A percentile compares a stretch with the other conserved stretches of the same genome.
Evolutionary conservation across 2,329 filamentous ascomycete genomes (phyloP).

Genomic region (Fusarium compactum): DNA sequence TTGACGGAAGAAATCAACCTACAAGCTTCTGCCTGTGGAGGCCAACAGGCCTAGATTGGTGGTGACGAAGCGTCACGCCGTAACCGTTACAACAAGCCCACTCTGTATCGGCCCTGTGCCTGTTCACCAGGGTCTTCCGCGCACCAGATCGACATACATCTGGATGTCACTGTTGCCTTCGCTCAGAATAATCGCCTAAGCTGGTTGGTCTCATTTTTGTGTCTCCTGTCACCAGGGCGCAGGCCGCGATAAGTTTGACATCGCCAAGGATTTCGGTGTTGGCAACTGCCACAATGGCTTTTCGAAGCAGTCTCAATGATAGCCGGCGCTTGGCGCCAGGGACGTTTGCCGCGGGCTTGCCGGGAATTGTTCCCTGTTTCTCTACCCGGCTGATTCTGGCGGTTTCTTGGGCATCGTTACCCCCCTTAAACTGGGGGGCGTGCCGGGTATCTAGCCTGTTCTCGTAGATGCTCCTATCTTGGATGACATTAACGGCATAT

Average conservation of each 20-base stretch:
- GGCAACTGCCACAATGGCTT: slow-evolving; percentile 9
- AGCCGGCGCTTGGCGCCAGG: slow-evolving; percentile 29
- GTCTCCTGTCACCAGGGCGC: neutral
- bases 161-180: slow-evolving; percentile 7
- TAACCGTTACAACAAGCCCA: slow-evolving; percentile 36
- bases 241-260: slow-evolving; percentile 1
- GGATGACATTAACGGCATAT: slow-evolving; percentile 23
- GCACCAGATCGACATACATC: slow-evolving; percentile 34
- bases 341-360: slow-evolving; percentile 32
- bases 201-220: slow-evolving; percentile 4
- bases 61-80: slow-evolving; percentile 23
- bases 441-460: slow-evolving; percentile 34
- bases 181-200: slow-evolving; percentile 3
- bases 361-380: slow-evolving; percentile 26
- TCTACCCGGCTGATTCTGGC: slow-evolving; percentile 9
- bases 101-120: slow-evolving; percentile 24
- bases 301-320: slow-evolving; percentile 5
- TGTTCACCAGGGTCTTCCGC: slow-evolving; percentile 23
- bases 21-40: slow-evolving; percentile 17
- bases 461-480: slow-evolving; percentile 24
- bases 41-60: slow-evolving; percentile 12
- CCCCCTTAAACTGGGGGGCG: slow-evolving; percentile 26
- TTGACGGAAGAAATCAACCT: slow-evolving; percentile 14
- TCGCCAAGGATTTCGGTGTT: slow-evolving; percentile 19
- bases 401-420: slow-evolving; percentile 20